Conservation (phyloP, 306 rosid species). For the Dryas drummondii region DNA sequence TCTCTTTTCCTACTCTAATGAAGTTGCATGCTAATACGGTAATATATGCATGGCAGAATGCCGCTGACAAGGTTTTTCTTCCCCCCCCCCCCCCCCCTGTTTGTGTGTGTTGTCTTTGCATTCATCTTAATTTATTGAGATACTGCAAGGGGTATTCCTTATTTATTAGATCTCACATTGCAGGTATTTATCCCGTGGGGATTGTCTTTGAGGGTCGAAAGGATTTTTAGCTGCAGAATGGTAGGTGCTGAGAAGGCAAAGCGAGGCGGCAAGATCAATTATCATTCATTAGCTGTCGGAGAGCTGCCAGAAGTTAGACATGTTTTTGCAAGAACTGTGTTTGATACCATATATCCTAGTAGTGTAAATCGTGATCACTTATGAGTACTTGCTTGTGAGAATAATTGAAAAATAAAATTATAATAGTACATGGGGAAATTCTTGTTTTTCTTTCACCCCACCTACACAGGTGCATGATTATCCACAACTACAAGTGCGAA, state of each 20-base stretch:
- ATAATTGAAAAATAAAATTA: neutral
- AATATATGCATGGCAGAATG: too few relatives aligned
- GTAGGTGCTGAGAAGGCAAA: conserved; percentile 34
- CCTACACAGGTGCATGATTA: neutral
- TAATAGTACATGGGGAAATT: neutral
- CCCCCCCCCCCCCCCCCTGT: neutral
- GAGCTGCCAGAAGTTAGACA: conserved; percentile 53
- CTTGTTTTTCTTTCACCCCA: neutral
- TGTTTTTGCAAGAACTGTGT: conserved; percentile 68
- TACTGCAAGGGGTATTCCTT: neutral
- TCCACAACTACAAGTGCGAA: too few relatives aligned
- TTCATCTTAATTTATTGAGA: neutral
- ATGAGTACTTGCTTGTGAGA: conserved; percentile 18
- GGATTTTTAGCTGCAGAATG: conserved; percentile 48
- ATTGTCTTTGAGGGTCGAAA: conserved; percentile 49
- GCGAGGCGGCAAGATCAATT: conserved; percentile 57
- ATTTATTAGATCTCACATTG: conserved; percentile 13
- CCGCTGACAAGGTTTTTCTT: too few relatives aligned
- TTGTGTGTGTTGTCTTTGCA: neutral
- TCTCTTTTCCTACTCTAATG: too few relatives aligned
- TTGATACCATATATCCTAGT: conserved; percentile 68
- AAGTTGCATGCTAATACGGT: too few relatives aligned
- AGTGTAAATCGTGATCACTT: conserved; percentile 23
- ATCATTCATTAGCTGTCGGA: conserved; percentile 52
- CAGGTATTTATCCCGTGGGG: conserved; percentile 77